Evolutionary conservation across 2,329 filamentous ascomycete species (phyloP).

Genomic region (Aspergillus sp.): DNA sequence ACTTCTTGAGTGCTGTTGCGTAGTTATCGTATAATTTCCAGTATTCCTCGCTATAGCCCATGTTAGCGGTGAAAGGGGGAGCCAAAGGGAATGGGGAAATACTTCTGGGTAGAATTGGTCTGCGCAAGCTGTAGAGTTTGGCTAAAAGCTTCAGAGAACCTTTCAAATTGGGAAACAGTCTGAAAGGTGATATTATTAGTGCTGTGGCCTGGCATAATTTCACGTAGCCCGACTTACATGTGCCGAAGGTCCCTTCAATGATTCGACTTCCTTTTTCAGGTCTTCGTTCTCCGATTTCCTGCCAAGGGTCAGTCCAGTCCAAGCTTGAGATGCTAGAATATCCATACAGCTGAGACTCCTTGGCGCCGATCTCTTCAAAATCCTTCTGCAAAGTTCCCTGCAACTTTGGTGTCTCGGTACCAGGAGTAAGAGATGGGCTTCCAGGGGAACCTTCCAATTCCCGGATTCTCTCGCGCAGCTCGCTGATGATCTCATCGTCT

Average conservation of each 20-base stretch:
- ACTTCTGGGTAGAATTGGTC: constrained; percentile 32
- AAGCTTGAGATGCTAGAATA: neutral
- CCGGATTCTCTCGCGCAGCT: constrained; percentile 36
- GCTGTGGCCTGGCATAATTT: neutral
- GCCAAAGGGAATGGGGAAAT: neutral
- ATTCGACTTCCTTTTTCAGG: constrained; percentile 30
- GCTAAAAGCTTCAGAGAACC: constrained; percentile 28
- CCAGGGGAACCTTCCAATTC: constrained; percentile 36
- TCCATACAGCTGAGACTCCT: constrained; percentile 34
- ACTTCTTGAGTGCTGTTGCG: constrained; percentile 28
- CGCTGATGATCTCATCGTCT: constrained; percentile 36
- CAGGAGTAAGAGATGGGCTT: constrained; percentile 31
- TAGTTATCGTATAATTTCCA: constrained; percentile 38
- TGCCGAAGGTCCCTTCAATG: constrained; percentile 20
- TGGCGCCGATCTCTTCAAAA: constrained; percentile 34
- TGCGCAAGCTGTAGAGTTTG: constrained; percentile 27
- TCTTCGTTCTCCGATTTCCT: constrained; percentile 39
- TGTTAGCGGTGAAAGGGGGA: constrained; percentile 9
- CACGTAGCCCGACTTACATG: constrained; percentile 9
- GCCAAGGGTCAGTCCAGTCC: constrained; percentile 13
- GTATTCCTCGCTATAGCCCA: constrained; percentile 29
- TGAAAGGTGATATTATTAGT: constrained; percentile 13
- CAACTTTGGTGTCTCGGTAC: constrained; percentile 32
- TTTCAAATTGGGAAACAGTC: constrained; percentile 22
- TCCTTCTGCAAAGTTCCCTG: constrained; percentile 37